Evolutionary conservation across 306 rosid species (phyloP).

Genomic region (Pueraria montana): DNA sequence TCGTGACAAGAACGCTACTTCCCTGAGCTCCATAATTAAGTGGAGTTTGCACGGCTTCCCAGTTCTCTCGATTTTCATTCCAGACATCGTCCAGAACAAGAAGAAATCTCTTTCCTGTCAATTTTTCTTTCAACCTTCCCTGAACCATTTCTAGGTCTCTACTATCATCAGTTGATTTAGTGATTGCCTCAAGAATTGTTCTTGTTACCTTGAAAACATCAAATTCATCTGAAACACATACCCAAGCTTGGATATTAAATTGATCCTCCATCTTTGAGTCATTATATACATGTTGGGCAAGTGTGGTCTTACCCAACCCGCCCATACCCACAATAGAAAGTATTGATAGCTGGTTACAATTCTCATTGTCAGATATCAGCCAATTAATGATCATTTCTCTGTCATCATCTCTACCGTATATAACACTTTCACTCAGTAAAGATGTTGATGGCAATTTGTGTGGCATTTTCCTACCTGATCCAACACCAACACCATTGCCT

Average conservation of each 20-base stretch:
- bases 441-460: background rate
- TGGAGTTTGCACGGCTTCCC: slow-evolving; percentile 4
- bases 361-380: background rate
- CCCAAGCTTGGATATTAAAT: background rate
- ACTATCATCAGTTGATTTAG: background rate
- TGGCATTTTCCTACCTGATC: background rate
- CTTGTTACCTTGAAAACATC: background rate
- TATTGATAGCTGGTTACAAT: background rate
- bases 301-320: background rate
- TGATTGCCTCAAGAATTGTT: background rate
- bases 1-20: slow-evolving; percentile 10
- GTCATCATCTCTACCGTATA: background rate
- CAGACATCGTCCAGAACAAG: slow-evolving; percentile 25
- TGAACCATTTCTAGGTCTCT: slow-evolving; percentile 4
- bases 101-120: background rate
- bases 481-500: background rate
- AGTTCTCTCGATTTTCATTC: background rate
- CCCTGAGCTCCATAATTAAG: background rate
- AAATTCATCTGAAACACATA: background rate
- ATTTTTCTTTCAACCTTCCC: background rate
- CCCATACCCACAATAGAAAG: slow-evolving; percentile 6
- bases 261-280: background rate
- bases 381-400: background rate
- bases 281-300: background rate
- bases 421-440: background rate